Percentiles rank a stretch among this genome's conserved stretches.
Evolutionary conservation across 2,329 filamentous ascomycete species (phyloP).

Genomic region (Raffaelea albimanens): DNA sequence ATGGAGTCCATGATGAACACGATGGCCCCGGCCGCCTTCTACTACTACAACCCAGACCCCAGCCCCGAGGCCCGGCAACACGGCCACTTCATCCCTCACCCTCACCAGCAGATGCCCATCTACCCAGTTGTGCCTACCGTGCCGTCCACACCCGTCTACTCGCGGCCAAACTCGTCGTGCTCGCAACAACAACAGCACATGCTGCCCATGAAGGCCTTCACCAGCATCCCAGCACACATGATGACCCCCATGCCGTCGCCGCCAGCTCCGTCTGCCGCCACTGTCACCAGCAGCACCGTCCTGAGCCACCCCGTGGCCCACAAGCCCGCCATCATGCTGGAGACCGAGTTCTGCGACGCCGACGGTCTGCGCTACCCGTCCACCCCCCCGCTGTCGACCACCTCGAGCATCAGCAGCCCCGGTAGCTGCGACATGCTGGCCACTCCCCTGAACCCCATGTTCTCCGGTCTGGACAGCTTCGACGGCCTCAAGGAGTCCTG

Average conservation of each 20-base stretch:
- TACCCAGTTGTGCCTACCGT: conserved; percentile 48
- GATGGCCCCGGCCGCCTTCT: conserved; percentile 68
- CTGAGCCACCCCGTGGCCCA: conserved; percentile 65
- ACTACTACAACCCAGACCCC: conserved; percentile 77
- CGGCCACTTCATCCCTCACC: conserved; percentile 61
- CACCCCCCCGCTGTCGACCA: conserved; percentile 72
- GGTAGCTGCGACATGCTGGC: conserved; percentile 67
- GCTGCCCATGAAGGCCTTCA: conserved; percentile 37
- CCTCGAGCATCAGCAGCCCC: conserved; percentile 82
- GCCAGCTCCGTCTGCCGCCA: conserved; percentile 30
- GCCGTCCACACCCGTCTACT: conserved; percentile 55
- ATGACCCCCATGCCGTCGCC: conserved; percentile 5
- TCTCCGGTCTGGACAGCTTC: conserved; percentile 61
- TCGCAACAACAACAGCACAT: conserved; percentile 46
- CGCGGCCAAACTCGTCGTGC: conserved; percentile 54
- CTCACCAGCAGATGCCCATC: conserved; percentile 34
- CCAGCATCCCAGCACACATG: conserved; percentile 29
- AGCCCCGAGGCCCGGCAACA: conserved; percentile 65
- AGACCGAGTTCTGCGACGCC: conserved; percentile 60
- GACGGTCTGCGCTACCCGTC: conserved; percentile 65
- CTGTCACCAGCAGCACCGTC: conserved; percentile 19
- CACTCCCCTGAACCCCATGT: conserved; percentile 74
- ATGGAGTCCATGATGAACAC: conserved; percentile 58
- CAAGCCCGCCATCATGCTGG: conserved; percentile 70
- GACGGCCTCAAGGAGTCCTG: conserved; percentile 62